Conservation (phyloP, 169 alveolate genomes). For the Plasmodium vivax region DNA sequence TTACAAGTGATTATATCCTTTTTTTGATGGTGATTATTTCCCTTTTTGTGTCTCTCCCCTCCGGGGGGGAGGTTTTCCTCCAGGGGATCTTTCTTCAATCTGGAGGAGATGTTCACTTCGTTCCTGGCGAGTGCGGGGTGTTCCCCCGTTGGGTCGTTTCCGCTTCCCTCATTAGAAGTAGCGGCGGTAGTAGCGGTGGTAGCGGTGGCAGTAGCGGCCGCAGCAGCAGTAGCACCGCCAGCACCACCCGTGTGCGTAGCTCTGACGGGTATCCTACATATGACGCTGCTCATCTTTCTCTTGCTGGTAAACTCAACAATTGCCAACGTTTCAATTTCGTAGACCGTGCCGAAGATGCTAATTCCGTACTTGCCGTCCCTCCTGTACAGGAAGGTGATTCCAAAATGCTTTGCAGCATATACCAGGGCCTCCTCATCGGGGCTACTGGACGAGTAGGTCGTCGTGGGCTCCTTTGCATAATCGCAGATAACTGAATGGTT, state of each 20-base stretch:
- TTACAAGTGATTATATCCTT: conserved; percentile 15
- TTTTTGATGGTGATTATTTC: conserved; percentile 8
- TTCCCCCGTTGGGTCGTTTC: not conserved
- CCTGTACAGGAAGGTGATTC: conserved; percentile 79
- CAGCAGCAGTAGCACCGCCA: not conserved
- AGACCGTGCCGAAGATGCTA: conserved; percentile 79
- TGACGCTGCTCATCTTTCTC: conserved; percentile 85
- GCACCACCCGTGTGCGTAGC: not conserved
- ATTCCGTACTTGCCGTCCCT: conserved; percentile 80
- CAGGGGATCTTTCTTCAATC: not conserved
- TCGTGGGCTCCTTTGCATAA: conserved; percentile 23
- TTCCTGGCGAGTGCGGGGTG: not conserved
- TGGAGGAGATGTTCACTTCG: not conserved
- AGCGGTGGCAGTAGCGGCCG: no score
- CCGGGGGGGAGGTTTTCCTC: conserved; percentile 1
- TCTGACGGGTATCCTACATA: conserved; percentile 81
- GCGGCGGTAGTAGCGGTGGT: no score
- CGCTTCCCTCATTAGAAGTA: not conserved
- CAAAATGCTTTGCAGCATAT: conserved; percentile 84
- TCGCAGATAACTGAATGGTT: conserved; percentile 83
- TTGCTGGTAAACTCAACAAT: conserved; percentile 85
- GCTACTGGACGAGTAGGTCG: conserved; percentile 78
- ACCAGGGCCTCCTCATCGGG: conserved; percentile 86
- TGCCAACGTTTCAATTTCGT: conserved; percentile 84
- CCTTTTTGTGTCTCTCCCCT: not conserved